Evolutionary conservation across 2,329 filamentous ascomycete genomes (phyloP).

Genomic region (Cladosporium sp.): DNA sequence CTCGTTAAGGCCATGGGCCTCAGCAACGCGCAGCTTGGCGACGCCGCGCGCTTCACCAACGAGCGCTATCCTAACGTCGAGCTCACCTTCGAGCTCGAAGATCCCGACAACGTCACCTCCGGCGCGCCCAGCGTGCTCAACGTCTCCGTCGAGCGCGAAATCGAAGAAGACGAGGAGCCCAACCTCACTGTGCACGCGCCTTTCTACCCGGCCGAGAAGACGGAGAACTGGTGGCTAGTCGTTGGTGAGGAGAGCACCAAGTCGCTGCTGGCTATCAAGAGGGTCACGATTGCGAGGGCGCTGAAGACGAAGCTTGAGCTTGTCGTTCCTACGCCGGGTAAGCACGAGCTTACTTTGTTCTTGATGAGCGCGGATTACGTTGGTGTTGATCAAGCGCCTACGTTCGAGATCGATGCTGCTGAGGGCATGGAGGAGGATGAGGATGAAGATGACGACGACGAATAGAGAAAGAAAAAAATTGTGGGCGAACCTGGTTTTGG

Average conservation of each 20-base stretch:
- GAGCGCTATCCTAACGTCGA: slow-evolving; percentile 94
- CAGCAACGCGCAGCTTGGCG: slow-evolving; percentile 76
- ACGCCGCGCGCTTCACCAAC: slow-evolving; percentile 95
- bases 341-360: slow-evolving; percentile 86
- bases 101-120: slow-evolving; percentile 76
- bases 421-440: slow-evolving; percentile 97
- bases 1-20: slow-evolving; percentile 79
- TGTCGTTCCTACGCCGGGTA: slow-evolving; percentile 78
- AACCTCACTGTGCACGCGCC: slow-evolving; percentile 89
- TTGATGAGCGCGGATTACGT: slow-evolving; percentile 98
- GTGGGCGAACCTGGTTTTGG: background rate
- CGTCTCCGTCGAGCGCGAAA: slow-evolving; percentile 80
- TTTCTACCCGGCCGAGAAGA: slow-evolving; percentile 89
- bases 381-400: slow-evolving; percentile 92
- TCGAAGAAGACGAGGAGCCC: slow-evolving; percentile 70
- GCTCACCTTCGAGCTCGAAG: slow-evolving; percentile 82
- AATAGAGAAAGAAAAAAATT: background rate
- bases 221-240: slow-evolving; percentile 98
- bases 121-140: slow-evolving; percentile 80
- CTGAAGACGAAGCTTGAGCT: slow-evolving; percentile 83
- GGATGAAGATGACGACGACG: slow-evolving; percentile 70
- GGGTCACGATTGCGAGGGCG: slow-evolving; percentile 80
- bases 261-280: slow-evolving; percentile 88
- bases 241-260: slow-evolving; percentile 90
- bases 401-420: slow-evolving; percentile 79